Evolutionary conservation across 2,329 filamentous ascomycete species (phyloP).

Genomic region (Claviceps sp.): DNA sequence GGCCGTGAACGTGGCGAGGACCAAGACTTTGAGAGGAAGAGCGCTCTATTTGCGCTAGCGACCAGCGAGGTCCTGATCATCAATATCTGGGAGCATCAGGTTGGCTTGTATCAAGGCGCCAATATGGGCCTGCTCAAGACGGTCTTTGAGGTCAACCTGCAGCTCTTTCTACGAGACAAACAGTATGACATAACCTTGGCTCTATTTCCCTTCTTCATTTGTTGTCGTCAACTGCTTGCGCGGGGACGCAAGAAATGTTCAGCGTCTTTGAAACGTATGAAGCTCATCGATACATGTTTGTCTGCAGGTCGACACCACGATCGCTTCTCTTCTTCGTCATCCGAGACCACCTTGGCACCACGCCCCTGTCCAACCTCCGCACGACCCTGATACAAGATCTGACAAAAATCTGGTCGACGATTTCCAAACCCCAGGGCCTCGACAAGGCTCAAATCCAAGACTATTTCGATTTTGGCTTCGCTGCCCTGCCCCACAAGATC

Average conservation of each 20-base stretch:
- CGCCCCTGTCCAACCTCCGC: constrained; percentile 78
- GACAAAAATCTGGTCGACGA: constrained; percentile 79
- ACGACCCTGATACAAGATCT: constrained; percentile 85
- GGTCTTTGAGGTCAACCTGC: constrained; percentile 95
- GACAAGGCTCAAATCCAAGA: constrained; percentile 86
- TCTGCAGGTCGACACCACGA: constrained; percentile 60
- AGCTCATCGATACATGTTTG: constrained; percentile 8
- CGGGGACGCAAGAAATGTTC: neutral
- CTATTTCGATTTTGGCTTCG: constrained; percentile 98
- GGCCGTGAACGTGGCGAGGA: constrained; percentile 93
- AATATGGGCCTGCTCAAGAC: constrained; percentile 99
- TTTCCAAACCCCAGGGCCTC: constrained; percentile 81
- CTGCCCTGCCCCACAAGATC: constrained; percentile 90
- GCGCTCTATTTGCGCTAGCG: constrained; percentile 88
- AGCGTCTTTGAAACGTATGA: too few species aligned
- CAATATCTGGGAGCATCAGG: constrained; percentile 99
- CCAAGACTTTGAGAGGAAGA: constrained; percentile 98
- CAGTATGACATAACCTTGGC: constrained; percentile 44
- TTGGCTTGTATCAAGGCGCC: constrained; percentile 92
- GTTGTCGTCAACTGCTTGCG: neutral
- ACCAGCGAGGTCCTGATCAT: constrained; percentile 97
- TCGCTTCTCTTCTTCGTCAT: constrained; percentile 98
- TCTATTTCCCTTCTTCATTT: neutral
- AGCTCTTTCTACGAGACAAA: constrained; percentile 91
- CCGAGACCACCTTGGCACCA: constrained; percentile 87